Base-by-base conservation (phyloP, 257 asterid species). In the Scutellaria galericulata region DNA sequence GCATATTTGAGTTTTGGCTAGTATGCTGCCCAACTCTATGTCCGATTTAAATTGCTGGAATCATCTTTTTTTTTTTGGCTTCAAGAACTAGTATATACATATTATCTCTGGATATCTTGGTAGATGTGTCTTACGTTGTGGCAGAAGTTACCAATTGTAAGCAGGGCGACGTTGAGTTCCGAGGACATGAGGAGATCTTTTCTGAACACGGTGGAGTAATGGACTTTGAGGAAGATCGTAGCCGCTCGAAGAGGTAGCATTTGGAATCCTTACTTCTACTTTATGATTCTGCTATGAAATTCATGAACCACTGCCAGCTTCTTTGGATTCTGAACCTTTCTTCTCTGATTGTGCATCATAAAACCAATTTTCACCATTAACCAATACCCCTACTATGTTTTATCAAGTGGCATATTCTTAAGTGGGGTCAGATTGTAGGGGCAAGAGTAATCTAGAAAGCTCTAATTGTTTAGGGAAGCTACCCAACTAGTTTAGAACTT, bases 141-240 rank as follows among this genome's bases (percentile, higher is more conserved):
- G 96, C 97, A 92, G 96, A 95, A 86, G 95, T 88, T 94, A 85
- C 88, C 80, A 85, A 90, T 90, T 89, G 84, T 92, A 72, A 91
- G 97, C 97, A 92, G 99, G 98, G 88, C 72, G 89, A 86, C 62
- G 11, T 73, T 75, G 96, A 90, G 45, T 70, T 82, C 91, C 83
- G 93, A 79, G 98, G 95, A 82, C 92, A 90, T 63, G 96, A 88
- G 78, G 97, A 94, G 87, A 76, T 88, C 87, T 85, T 79, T 84
- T 79, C 92, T 84, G 98, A 95, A 84, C 89, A 82, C 79, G 95
- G 93, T 72, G 97, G 99, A 87, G 93, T 92, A 85, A 95, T 95
- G 98, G 96, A 87, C 82, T 92, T 77, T 20, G 98, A 88, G 86
- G 98, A 95, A 86, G 96, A 92, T 61, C 88, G 94, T 47, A 84